Percentiles rank a stretch among this genome's conserved stretches.
Evolutionary conservation across 1,139 yeast genomes (phyloP).

Genomic region (Candida tetrigidarum): DNA sequence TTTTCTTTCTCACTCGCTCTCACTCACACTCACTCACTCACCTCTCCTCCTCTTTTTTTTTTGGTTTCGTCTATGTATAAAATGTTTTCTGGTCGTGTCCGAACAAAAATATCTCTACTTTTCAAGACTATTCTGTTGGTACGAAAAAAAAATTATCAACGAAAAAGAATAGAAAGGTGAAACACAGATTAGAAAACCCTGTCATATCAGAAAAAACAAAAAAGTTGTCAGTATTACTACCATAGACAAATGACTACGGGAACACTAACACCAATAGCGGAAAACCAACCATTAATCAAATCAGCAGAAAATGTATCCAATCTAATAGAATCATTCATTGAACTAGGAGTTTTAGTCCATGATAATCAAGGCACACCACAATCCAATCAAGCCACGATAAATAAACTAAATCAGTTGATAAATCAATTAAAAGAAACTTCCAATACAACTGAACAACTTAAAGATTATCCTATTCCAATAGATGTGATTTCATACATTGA

Average conservation of each 20-base stretch:
- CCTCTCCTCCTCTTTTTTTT: too few relatives aligned
- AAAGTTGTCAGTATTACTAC: too few relatives aligned
- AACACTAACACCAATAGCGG: conserved; percentile 20
- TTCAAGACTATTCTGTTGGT: not conserved
- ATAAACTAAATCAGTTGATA: conserved; percentile 45
- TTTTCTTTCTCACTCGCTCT: not conserved
- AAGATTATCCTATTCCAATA: conserved; percentile 61
- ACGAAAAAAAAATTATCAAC: not conserved
- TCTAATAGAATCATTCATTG: conserved; percentile 83
- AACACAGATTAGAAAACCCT: not conserved
- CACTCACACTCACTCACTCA: not conserved
- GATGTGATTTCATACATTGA: conserved; percentile 87
- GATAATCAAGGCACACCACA: conserved; percentile 85
- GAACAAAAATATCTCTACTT: not conserved
- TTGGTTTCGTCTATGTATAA: not conserved
- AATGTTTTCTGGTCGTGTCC: not conserved
- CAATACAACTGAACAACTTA: conserved; percentile 18
- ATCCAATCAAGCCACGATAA: conserved; percentile 47
- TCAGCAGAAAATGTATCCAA: conserved; percentile 66
- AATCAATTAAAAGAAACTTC: conserved; percentile 35
- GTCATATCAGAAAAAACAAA: conserved; percentile 1
- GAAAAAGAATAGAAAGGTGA: not conserved
- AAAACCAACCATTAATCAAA: conserved; percentile 48
- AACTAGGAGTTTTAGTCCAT: conserved; percentile 88
- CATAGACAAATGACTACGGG: conserved; percentile 7